Percentiles rank a stretch among this genome's conserved stretches.
These are phyloP conservation scores for Fraxinus sp. DNA, from an alignment of 305 asterid species.

Conservation along the genomic window DNA sequence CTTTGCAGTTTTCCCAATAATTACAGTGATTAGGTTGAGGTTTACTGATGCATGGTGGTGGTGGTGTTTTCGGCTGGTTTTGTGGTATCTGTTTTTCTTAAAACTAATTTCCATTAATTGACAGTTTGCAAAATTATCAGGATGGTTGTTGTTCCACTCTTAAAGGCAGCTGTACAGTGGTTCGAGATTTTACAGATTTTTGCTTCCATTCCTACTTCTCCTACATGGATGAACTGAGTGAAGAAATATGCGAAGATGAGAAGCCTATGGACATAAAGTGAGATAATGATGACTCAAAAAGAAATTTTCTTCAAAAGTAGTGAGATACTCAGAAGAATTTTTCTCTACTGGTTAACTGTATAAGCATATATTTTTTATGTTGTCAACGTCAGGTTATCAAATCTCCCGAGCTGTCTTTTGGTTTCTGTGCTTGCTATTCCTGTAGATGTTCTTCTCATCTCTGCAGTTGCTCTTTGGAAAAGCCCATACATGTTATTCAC, in stretches of 20 bases:
- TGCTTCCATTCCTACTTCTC: constrained; percentile 93
- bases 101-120: constrained; percentile 12
- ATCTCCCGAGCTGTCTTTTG: constrained; percentile 65
- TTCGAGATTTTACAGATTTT: constrained; percentile 75
- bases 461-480: constrained; percentile 80
- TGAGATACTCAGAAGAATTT: not conserved
- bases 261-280: constrained; percentile 71
- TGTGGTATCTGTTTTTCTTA: not conserved
- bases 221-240: constrained; percentile 77
- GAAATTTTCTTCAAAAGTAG: not conserved
- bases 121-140: constrained; percentile 36
- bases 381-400: constrained; percentile 45
- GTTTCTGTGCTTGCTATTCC: constrained; percentile 56
- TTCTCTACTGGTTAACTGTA: not conserved
- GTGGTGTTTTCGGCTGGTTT: constrained; percentile 2
- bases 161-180: constrained; percentile 63
- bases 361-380: not conserved
- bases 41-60: not conserved
- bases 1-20: not conserved
- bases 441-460: constrained; percentile 64
- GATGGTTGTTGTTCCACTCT: constrained; percentile 70
- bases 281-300: constrained; percentile 22
- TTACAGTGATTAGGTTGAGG: not conserved
- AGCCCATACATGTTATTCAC: constrained; percentile 82
- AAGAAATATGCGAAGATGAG: constrained; percentile 53